phyloP scores from a whole-genome alignment of 805 yeast genomes.

The Jamesozyma spencerorum region DNA sequence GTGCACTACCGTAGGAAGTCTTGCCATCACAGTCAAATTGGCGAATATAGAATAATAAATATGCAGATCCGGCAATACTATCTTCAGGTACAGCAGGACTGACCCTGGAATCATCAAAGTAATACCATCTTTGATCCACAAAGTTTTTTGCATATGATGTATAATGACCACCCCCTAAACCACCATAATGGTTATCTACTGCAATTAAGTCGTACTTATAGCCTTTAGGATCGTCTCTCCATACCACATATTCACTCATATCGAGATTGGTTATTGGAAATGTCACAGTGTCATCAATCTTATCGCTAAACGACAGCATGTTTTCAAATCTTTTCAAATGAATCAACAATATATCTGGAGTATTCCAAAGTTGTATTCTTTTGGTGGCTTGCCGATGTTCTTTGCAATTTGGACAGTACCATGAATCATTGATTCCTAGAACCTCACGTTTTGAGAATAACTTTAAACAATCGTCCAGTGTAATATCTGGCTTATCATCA shows the following conservation, averaged over 20 bases:
- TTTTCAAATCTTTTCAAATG: slow-evolving; percentile 87
- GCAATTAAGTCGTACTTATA: slow-evolving; percentile 77
- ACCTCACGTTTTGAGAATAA: slow-evolving; percentile 75
- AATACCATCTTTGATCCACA: slow-evolving; percentile 74
- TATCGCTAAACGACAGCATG: slow-evolving; percentile 77
- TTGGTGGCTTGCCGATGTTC: slow-evolving; percentile 88
- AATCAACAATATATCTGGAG: slow-evolving; percentile 82
- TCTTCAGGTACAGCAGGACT: slow-evolving; percentile 48
- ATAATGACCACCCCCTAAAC: slow-evolving; percentile 95
- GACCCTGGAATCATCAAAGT: slow-evolving; percentile 80
- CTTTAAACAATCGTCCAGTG: slow-evolving; percentile 65
- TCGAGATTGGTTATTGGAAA: slow-evolving; percentile 83
- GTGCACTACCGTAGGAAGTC: slow-evolving; percentile 38
- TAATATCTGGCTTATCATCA: slow-evolving; percentile 33
- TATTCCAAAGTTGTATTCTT: slow-evolving; percentile 84
- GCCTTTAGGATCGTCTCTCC: slow-evolving; percentile 19
- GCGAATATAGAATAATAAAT: slow-evolving; percentile 72
- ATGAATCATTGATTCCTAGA: slow-evolving; percentile 76
- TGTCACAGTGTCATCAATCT: slow-evolving; percentile 73
- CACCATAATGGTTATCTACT: slow-evolving; percentile 93
- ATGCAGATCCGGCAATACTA: slow-evolving; percentile 70
- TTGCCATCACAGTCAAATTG: slow-evolving; percentile 21
- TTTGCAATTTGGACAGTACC: slow-evolving; percentile 89
- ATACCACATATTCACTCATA: slow-evolving; percentile 48
- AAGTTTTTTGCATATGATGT: slow-evolving; percentile 82